Evolutionary conservation across 1,284 basidiomycete genomes (phyloP), one percentile per base, ranked within the genome.

Genomic region (Cutaneotrichosporon sp.): DNA sequence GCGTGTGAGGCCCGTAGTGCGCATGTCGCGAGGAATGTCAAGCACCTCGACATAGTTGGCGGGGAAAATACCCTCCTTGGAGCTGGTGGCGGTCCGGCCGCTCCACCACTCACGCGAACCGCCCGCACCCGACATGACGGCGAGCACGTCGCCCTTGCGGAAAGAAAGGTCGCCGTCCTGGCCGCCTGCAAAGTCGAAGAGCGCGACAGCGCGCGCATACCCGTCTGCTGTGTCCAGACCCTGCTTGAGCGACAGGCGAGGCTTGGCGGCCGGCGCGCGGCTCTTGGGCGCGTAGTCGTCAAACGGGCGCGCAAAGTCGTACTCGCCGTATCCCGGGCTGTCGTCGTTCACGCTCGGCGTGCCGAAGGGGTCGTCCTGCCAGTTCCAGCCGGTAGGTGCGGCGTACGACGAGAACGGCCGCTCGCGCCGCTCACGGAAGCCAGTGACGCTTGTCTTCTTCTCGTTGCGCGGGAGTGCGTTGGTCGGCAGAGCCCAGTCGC

Each of bases 161-260:
- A 96, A 88, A 1, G 86, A 85, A 39, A 96, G 70, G 73, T 96
- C 91, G 2, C 87, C 90, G 12, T 77, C 81, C 78, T 89, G 83
- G 7, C 84, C 80, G 8, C 85, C 86, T 41, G 79, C 72, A 71
- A 89, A 92, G 68, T 87, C 81, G 68, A 81, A 91, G 59, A 90
- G 68, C 8, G 88, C 90, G 34, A 92, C 83, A 3, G 86, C 90
- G 49, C 86, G 80, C 18, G 81, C 84, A 35, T 72, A 67, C 8
- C 74, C 73, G 50, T 74, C 67, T 8, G 43, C 52, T 10, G 41
- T 64, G 23, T 61, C 54, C 33, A 66, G 50, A 8, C 61, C 63
- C 18, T 44, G 44, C 46, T 60, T 65, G 18, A 56, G 51, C n/a
- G 51, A 42, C 15, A 51, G 42, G 21, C 45, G 22, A 30, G 49